Conservation (phyloP, 2,329 filamentous ascomycete genomes). For the Fusarium pseudoanthophilum region DNA sequence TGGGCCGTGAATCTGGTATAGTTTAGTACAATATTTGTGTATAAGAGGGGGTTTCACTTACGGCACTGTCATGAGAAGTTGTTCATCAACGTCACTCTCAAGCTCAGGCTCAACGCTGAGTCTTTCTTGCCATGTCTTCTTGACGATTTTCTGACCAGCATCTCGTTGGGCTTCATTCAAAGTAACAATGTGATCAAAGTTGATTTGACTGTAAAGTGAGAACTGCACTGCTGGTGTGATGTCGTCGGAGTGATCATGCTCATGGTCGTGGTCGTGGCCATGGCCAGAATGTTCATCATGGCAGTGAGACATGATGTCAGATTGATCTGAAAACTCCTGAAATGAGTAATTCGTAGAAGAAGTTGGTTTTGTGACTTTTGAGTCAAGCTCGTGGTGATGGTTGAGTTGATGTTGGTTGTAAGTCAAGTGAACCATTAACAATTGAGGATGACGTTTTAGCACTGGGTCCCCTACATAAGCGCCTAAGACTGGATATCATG, state of each 20-base stretch:
- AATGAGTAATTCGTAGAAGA: neutral
- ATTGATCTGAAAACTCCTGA: neutral
- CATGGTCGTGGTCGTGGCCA: constrained; percentile 65
- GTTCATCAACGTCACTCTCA: constrained; percentile 87
- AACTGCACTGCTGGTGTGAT: constrained; percentile 90
- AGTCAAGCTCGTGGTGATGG: neutral
- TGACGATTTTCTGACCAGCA: constrained; percentile 78
- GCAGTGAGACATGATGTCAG: constrained; percentile 56
- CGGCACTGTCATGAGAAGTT: constrained; percentile 93
- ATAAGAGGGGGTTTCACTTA: constrained; percentile 58
- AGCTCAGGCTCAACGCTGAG: constrained; percentile 78
- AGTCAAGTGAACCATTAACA: constrained; percentile 26
- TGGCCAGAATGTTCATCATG: constrained; percentile 64
- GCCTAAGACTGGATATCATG: constrained; percentile 10
- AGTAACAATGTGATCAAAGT: constrained; percentile 85
- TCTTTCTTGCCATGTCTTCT: constrained; percentile 92
- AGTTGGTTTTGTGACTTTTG: neutral
- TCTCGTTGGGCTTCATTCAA: constrained; percentile 81
- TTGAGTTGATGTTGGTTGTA: constrained; percentile 32
- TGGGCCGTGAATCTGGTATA: constrained; percentile 84
- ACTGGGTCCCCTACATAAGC: constrained; percentile 16
- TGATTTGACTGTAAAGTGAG: constrained; percentile 90
- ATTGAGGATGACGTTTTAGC: constrained; percentile 35
- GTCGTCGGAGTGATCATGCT: constrained; percentile 91
- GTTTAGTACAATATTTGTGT: neutral